Base-by-base conservation (phyloP, 495 filamentous ascomycete species). In the Neurospora africana region DNA sequence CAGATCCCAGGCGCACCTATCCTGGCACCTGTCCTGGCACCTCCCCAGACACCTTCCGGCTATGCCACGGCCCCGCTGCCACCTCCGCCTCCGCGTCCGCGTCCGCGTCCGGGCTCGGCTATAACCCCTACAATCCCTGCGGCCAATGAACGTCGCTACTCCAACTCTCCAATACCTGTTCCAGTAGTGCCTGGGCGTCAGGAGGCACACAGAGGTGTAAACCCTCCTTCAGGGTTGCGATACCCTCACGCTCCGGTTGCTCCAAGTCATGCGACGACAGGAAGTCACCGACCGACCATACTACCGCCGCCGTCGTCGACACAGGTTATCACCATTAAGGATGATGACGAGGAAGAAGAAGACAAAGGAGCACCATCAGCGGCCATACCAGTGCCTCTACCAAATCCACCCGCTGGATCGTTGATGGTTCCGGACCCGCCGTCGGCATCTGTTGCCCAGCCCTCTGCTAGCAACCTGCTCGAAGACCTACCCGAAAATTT, bases 321-420 rank as follows among this genome's bases (percentile, higher is more conserved):
- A 27, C 53, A 71, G 37, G 53, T 76, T 3, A 77, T 79, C 21
- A 35, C 74, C 13, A 69, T 79, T 43, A 33, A 61, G 53, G 53
- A 61, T 17, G 72, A 74, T 7, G 71, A 72, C 36, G 74, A 77
- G 17, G 74, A 77, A 11, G 69, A 73, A 17, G 70, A 65, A 21
- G 72, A 10, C 4, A 7, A 5, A 15, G 8, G 19, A n/a, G 21
- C 9, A 5, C 19, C 38, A n/a, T 43, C 5, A 13, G 15, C 15
- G 21, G 17, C 19, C 19, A 10, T 17, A 37, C 37, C 19, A 19
- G 53, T 33, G 13, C 53, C 53, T 61, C 53, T 33, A 19, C 27
- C 23, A 7, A 19, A 1, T 19, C 33, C 27, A 61, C 27, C 27
- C 27, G 53, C 15, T 61, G 27, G 15, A 3, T 30, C 27, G 53